These are phyloP conservation scores for Sordariomycetes sp. DNA, from an alignment of 2,329 filamentous ascomycete genomes.

Conservation along the genomic window DNA sequence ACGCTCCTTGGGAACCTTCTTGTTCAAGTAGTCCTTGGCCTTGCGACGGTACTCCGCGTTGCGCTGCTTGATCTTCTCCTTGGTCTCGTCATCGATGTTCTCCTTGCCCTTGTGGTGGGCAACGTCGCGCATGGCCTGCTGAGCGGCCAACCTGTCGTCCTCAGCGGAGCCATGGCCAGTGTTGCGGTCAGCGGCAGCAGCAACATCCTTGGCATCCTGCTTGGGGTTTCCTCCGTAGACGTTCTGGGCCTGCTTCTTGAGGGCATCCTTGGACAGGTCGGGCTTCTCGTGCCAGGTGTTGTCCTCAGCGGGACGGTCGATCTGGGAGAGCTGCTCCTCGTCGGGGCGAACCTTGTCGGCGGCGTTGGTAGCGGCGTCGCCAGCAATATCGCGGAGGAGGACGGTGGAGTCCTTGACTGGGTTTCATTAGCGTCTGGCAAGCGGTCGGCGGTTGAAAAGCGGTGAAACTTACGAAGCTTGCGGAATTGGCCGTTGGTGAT, in stretches of 20 bases:
- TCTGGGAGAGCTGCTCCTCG: conserved; percentile 64
- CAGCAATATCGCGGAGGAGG: conserved; percentile 81
- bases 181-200: conserved; percentile 43
- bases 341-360: conserved; percentile 68
- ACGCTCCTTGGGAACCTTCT: conserved; percentile 87
- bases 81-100: conserved; percentile 58
- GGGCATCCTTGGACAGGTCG: conserved; percentile 58
- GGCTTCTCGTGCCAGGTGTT: conserved; percentile 92
- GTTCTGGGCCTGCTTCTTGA: conserved; percentile 60
- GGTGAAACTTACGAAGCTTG: conserved; percentile 66
- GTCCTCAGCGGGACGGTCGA: conserved; percentile 79
- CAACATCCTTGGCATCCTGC: conserved; percentile 53
- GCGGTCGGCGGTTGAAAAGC: too few species aligned
- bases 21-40: conserved; percentile 65
- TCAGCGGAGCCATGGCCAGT: conserved; percentile 32
- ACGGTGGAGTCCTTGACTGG: conserved; percentile 68
- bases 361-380: conserved; percentile 76
- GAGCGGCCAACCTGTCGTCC: conserved; percentile 31
- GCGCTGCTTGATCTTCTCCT: conserved; percentile 34
- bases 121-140: conserved; percentile 24
- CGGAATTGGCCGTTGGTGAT: conserved; percentile 96
- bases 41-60: conserved; percentile 34
- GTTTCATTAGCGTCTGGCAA: neutral
- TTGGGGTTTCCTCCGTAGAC: conserved; percentile 45
- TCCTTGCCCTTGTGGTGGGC: conserved; percentile 49